phyloP scores from a whole-genome alignment of 2,329 filamentous ascomycete genomes.

The Colletotrichum incanum region DNA sequence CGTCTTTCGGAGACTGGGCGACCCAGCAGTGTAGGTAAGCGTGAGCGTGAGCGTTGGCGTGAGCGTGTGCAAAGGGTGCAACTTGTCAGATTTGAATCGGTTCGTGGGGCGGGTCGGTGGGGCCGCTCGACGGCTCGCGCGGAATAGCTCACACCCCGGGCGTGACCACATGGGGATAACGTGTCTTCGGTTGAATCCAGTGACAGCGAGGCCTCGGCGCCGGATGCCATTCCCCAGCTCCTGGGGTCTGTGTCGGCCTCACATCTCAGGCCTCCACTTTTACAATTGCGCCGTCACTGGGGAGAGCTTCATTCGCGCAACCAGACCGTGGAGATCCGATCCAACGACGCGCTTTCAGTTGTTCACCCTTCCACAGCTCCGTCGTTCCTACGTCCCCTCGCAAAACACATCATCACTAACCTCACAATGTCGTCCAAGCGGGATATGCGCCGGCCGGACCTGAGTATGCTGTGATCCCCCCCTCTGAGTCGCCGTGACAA shows the following conservation, averaged over 20 bases:
- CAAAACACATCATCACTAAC: conserved; percentile 1
- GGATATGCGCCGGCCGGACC: conserved; percentile 82
- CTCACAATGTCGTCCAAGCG: conserved; percentile 76
- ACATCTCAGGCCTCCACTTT: not conserved
- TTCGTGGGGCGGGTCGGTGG: conserved; percentile 31
- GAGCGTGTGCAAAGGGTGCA: not conserved
- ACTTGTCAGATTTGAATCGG: conserved; percentile 31
- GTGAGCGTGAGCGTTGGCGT: not conserved
- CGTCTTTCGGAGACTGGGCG: not conserved
- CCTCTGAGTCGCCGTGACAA: conserved; percentile 20
- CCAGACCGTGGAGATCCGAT: conserved; percentile 21
- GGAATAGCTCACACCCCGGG: conserved; percentile 6
- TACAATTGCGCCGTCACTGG: conserved; percentile 31
- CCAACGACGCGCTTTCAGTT: not conserved
- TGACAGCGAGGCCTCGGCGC: conserved; percentile 19
- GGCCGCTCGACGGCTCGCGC: conserved; percentile 29
- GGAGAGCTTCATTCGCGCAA: conserved; percentile 35
- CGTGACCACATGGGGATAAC: conserved; percentile 8
- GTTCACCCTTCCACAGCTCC: conserved; percentile 2
- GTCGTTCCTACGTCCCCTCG: conserved; percentile 1
- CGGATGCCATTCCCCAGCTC: conserved; percentile 14
- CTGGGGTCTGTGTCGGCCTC: conserved; percentile 13
- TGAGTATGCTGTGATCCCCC: conserved; percentile 70
- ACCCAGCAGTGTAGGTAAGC: not conserved
- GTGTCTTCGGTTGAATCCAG: conserved; percentile 22